Evolutionary conservation across 805 yeast genomes (phyloP).

Genomic region (Sporopachydermia lactativora): DNA sequence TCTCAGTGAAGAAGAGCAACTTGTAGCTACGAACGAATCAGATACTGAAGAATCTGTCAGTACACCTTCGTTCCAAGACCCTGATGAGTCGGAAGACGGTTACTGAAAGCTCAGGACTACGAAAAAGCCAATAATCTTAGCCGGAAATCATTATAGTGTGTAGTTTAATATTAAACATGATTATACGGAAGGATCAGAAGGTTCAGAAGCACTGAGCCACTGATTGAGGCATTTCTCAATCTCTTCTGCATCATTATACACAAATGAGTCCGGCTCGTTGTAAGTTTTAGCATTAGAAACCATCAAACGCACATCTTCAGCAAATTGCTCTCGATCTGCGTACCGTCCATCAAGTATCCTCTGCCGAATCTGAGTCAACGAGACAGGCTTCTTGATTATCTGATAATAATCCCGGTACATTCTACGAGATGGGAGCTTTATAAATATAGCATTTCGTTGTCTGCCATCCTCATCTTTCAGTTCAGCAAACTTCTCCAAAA

Average conservation of each 20-base stretch:
- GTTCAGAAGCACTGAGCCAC: too few species aligned
- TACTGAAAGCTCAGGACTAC: too few species aligned
- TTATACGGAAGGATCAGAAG: too few species aligned
- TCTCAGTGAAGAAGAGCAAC: neutral
- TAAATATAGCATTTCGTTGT: conserved; percentile 33
- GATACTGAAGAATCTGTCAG: too few species aligned
- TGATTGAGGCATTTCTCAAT: too few species aligned
- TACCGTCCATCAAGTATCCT: conserved; percentile 21
- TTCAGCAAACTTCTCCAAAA: conserved; percentile 1
- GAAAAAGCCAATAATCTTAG: too few species aligned
- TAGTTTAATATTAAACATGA: too few species aligned
- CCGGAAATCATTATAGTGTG: too few species aligned
- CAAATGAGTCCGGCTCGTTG: conserved; percentile 45
- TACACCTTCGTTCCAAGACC: too few species aligned
- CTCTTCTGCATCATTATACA: conserved; percentile 32
- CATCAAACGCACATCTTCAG: conserved; percentile 31
- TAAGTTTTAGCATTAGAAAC: conserved; percentile 40
- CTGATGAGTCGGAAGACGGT: too few species aligned
- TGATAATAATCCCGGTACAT: conserved; percentile 59
- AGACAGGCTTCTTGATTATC: conserved; percentile 33
- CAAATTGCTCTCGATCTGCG: conserved; percentile 24
- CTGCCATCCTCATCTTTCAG: conserved; percentile 29
- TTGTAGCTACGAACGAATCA: too few species aligned
- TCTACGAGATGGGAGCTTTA: conserved; percentile 45
- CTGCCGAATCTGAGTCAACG: conserved; percentile 31